These are phyloP conservation scores for Lactifluus rugatus DNA, from an alignment of 768 basidiomycete species.

Conservation along the genomic window DNA sequence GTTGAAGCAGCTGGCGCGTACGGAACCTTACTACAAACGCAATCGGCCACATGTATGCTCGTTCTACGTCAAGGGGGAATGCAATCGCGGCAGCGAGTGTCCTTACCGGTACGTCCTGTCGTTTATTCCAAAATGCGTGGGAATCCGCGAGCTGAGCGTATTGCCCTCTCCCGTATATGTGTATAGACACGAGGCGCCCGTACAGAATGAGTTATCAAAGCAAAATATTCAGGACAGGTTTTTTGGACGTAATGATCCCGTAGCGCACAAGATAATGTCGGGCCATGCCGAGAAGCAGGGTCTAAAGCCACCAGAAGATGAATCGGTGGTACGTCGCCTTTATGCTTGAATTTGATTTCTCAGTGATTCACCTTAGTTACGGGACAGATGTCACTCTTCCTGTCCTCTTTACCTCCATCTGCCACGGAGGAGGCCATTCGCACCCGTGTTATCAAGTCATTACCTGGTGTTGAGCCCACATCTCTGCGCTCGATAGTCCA, in stretches of 20 bases:
- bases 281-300: slow-evolving; percentile 75
- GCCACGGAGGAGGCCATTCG: slow-evolving; percentile 70
- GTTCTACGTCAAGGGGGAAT: slow-evolving; percentile 93
- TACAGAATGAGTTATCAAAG: slow-evolving; percentile 71
- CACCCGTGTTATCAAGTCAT: slow-evolving; percentile 55
- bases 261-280: slow-evolving; percentile 81
- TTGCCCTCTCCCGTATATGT: not conserved
- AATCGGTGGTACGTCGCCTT: slow-evolving; percentile 56
- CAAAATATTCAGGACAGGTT: slow-evolving; percentile 95
- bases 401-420: slow-evolving; percentile 60
- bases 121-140: no score
- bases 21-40: slow-evolving; percentile 95
- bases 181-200: slow-evolving; percentile 77
- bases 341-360: not conserved
- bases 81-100: slow-evolving; percentile 83
- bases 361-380: slow-evolving; percentile 10
- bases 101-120: slow-evolving; percentile 59
- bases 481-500: slow-evolving; percentile 79
- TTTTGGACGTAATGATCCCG: slow-evolving; percentile 87
- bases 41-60: slow-evolving; percentile 91
- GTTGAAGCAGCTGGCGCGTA: slow-evolving; percentile 89
- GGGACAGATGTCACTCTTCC: slow-evolving; percentile 72
- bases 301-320: slow-evolving; percentile 83
- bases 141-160: not conserved
- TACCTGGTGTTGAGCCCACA: slow-evolving; percentile 52